Evolutionary conservation across 768 basidiomycete genomes (phyloP), one percentile per base, ranked within the genome.

Genomic region (Lentinus brumalis): DNA sequence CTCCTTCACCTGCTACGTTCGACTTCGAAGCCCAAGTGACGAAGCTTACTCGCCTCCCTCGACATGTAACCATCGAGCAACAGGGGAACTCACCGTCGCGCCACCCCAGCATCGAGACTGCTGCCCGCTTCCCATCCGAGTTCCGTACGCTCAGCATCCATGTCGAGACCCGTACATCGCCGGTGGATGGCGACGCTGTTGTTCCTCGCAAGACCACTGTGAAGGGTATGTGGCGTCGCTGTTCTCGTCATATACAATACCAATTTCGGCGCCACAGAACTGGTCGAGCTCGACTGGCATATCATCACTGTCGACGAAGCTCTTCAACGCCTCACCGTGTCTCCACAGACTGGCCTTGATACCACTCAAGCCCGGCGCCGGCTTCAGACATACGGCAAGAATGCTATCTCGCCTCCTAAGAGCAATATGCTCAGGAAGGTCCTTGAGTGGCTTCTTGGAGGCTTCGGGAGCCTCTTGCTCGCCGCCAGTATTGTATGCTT

Each of bases 401-500:
- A 87, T 67, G 72, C 73, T 40, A 78, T 86, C 50, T 77, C 76
- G 38, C 82, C 81, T 3, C 83, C 81, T 2, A 79, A 78, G 18
- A 78, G 67, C 30, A 80, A 82, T 60, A 70, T 69, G 52, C 69
- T 66, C 44, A 73, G 73, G 46, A 86, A 83, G 72, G 67, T 83
- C 39, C 62, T 82, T 16, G 77, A 49, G 21, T 57, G 56, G 56
- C 5, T 57, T 11, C 45, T 57, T 4, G 56, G 56, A 9, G 83
- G 85, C 0, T 83, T 86, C 61, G 78, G 78, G 3, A 77, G 73
- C 61, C 71, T 81, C 38, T 67, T 82, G 14, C 67, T 79, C 12
- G 73, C 66, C 16, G 84, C 80, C 30, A 78, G 78, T 42, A 77
- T 86, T 38, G 71, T 86, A 18, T 84, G 81, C 65, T 86, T 85